Conservation (phyloP, 1,284 basidiomycete genomes). For the Moniliella sp. region DNA sequence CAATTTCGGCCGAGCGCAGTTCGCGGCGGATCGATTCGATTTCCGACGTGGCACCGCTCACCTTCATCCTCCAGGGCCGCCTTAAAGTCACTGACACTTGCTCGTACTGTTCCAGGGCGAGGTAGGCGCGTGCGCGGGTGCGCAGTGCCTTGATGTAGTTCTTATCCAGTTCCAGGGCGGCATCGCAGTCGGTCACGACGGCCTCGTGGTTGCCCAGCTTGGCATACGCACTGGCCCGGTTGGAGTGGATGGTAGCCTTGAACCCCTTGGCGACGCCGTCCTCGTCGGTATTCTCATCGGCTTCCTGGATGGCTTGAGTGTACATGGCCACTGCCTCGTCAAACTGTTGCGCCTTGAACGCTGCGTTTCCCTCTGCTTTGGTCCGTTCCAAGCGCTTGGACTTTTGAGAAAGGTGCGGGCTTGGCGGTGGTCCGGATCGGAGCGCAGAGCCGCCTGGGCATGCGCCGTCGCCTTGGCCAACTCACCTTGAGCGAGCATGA, state of each 20-base stretch:
- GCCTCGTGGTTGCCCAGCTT: constrained; percentile 48
- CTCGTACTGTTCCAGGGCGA: constrained; percentile 55
- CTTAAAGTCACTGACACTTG: constrained; percentile 10
- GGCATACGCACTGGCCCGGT: constrained; percentile 58
- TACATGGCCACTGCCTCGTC: constrained; percentile 45
- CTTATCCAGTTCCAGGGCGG: constrained; percentile 46
- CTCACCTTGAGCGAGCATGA: constrained; percentile 54
- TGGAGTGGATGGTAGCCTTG: constrained; percentile 52
- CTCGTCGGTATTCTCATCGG: constrained; percentile 8
- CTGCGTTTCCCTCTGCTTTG: constrained; percentile 61
- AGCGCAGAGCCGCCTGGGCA: constrained; percentile 49
- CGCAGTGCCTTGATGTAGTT: constrained; percentile 62
- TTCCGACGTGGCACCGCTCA: constrained; percentile 36
- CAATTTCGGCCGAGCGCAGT: constrained; percentile 24
- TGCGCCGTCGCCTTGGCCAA: constrained; percentile 51
- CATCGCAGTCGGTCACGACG: constrained; percentile 50
- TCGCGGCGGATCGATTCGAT: constrained; percentile 46
- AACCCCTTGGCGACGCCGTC: constrained; percentile 18
- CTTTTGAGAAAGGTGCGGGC: constrained; percentile 52
- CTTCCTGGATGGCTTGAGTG: constrained; percentile 13
- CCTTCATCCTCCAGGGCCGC: not conserved
- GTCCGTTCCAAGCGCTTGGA: constrained; percentile 55
- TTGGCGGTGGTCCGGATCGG: constrained; percentile 54
- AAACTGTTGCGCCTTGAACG: constrained; percentile 49
- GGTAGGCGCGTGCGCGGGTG: constrained; percentile 56